Evolutionary conservation across 2,329 filamentous ascomycete species (phyloP).

Genomic region (Colletotrichum lini): DNA sequence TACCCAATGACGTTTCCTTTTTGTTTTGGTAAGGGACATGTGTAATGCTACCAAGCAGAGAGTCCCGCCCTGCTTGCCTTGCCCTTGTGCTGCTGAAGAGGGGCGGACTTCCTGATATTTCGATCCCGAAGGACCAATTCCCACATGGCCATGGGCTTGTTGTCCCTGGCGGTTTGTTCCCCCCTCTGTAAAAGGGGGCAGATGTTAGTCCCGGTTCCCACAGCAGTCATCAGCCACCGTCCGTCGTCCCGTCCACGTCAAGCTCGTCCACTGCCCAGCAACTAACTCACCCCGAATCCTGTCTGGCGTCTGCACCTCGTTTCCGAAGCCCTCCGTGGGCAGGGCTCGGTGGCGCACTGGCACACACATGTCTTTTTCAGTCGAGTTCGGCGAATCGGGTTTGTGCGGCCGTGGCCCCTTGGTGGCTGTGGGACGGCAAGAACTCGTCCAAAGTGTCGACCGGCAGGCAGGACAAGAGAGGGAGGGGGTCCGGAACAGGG

Average conservation of each 20-base stretch:
- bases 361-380: neutral
- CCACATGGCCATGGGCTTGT: neutral
- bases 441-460: neutral
- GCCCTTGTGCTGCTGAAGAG: neutral
- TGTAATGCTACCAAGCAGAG: neutral
- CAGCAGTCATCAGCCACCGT: neutral
- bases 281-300: neutral
- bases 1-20: neutral
- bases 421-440: neutral
- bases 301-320: neutral
- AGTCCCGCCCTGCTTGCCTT: neutral
- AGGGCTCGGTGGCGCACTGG: neutral
- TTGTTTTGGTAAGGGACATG: neutral
- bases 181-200: conserved; percentile 5
- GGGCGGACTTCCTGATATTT: neutral
- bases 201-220: neutral
- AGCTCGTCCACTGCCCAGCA: neutral
- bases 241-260: neutral
- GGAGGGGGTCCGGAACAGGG: neutral
- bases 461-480: neutral
- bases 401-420: neutral
- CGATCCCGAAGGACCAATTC: neutral
- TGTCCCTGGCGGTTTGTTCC: neutral
- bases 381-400: neutral
- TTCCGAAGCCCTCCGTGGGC: neutral